Evolutionary conservation across 1,284 basidiomycete species (phyloP).

Genomic region (Cryptococcus amylolentus): DNA sequence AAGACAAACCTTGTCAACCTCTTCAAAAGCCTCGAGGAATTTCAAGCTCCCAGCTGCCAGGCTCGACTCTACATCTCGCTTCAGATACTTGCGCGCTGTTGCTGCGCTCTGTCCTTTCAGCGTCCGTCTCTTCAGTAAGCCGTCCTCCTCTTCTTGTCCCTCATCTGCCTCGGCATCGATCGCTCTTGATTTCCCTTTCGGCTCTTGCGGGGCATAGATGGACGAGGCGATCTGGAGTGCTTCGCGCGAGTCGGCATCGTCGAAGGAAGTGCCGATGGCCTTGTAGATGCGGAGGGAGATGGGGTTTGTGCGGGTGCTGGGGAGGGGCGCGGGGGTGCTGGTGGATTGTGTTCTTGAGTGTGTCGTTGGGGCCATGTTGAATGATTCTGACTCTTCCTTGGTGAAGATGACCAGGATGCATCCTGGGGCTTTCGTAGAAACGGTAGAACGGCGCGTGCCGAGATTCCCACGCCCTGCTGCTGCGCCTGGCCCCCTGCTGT

Average conservation of each 20-base stretch:
- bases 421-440: no score
- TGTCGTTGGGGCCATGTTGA: neutral
- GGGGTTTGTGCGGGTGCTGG: slow-evolving; percentile 54
- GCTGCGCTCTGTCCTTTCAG: slow-evolving; percentile 44
- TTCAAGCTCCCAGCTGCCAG: slow-evolving; percentile 72
- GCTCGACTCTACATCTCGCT: slow-evolving; percentile 76
- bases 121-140: slow-evolving; percentile 24
- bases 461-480: no score
- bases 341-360: neutral
- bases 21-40: slow-evolving; percentile 76
- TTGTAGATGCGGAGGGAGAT: slow-evolving; percentile 81
- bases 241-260: slow-evolving; percentile 72
- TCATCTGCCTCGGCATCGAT: slow-evolving; percentile 47
- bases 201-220: slow-evolving; percentile 44
- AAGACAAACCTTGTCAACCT: slow-evolving; percentile 74
- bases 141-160: slow-evolving; percentile 10
- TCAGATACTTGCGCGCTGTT: slow-evolving; percentile 72
- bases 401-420: no score
- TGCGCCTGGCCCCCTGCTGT: no score
- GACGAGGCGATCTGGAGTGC: slow-evolving; percentile 78
- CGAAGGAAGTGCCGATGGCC: slow-evolving; percentile 72
- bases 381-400: neutral
- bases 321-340: slow-evolving; percentile 25
- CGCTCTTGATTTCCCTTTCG: slow-evolving; percentile 22
- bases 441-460: no score